A percentile compares a stretch with the other conserved stretches of the same genome.
phyloP scores from a whole-genome alignment of 305 asterid species.

The Lippia alba region DNA sequence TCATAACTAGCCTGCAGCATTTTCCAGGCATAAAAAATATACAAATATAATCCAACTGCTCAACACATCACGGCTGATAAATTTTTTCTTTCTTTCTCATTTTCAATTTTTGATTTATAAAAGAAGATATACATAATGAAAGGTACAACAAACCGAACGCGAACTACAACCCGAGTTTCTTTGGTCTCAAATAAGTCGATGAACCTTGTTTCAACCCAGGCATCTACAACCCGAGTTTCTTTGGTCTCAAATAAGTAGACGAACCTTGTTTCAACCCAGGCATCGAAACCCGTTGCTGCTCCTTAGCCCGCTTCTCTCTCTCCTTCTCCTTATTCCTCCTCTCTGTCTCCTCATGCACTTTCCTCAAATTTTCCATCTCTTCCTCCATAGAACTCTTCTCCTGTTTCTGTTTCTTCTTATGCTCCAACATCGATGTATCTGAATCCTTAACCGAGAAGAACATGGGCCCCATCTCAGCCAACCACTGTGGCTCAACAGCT shows the following conservation, averaged over 20 bases:
- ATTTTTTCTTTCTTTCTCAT: no score
- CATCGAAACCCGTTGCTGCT: constrained; percentile 71
- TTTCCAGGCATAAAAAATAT: no score
- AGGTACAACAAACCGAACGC: background rate
- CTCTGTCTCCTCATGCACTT: constrained; percentile 58
- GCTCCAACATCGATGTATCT: constrained; percentile 80
- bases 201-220: constrained; percentile 88
- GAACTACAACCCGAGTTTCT: constrained; percentile 67
- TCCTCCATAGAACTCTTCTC: constrained; percentile 95
- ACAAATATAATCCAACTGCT: no score
- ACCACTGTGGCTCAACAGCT: constrained; percentile 92
- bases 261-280: constrained; percentile 88
- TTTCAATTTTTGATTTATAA: no score
- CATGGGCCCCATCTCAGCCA: constrained; percentile 97
- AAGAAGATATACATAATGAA: no score
- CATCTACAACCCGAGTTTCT: constrained; percentile 43
- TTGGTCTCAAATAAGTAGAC: constrained; percentile 70
- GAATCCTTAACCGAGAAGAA: constrained; percentile 96
- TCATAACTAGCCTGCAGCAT: no score
- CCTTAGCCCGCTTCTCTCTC: constrained; percentile 65
- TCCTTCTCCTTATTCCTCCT: constrained; percentile 61
- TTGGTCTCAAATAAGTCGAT: constrained; percentile 53
- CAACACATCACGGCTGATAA: no score
- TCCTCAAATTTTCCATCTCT: constrained; percentile 90
- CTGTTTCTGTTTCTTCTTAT: constrained; percentile 86